Conservation (phyloP, 1,139 yeast genomes). For the Yamadazyma dushanensis region DNA sequence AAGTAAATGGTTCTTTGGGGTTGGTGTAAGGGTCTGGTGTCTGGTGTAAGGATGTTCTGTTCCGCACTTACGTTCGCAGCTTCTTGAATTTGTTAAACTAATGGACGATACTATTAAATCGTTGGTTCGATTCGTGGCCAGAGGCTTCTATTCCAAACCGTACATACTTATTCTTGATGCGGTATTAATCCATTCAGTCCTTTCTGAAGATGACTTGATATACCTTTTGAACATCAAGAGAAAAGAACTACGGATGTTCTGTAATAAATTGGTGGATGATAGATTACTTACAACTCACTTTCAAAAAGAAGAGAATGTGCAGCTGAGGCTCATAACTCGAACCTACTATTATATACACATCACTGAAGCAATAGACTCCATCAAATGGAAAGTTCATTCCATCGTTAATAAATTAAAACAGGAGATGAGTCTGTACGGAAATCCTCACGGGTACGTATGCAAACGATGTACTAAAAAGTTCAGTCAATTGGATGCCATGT, state of each 20-base stretch:
- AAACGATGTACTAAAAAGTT: constrained; percentile 81
- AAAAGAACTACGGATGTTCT: constrained; percentile 81
- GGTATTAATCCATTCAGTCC: constrained; percentile 81
- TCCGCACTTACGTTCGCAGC: too few relatives aligned
- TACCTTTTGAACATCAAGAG: constrained; percentile 79
- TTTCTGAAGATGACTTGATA: constrained; percentile 91
- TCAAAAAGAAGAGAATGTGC: constrained; percentile 81
- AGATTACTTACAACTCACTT: constrained; percentile 64
- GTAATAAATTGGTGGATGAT: constrained; percentile 83
- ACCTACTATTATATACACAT: constrained; percentile 86
- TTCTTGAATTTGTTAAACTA: background rate
- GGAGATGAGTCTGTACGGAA: constrained; percentile 77
- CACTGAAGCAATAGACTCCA: constrained; percentile 92
- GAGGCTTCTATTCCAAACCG: constrained; percentile 88
- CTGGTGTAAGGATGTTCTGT: background rate
- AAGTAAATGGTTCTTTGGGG: background rate
- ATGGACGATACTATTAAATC: constrained; percentile 49
- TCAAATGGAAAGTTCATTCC: constrained; percentile 94
- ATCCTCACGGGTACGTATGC: constrained; percentile 93
- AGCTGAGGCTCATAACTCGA: constrained; percentile 65
- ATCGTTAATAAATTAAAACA: constrained; percentile 77
- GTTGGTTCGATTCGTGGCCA: constrained; percentile 58
- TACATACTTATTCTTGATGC: constrained; percentile 87
- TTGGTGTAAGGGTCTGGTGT: background rate
- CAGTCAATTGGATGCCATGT: constrained; percentile 84